These are phyloP conservation scores for Paecilomyces niveus DNA, from an alignment of 2,329 filamentous ascomycete species.

Conservation along the genomic window DNA sequence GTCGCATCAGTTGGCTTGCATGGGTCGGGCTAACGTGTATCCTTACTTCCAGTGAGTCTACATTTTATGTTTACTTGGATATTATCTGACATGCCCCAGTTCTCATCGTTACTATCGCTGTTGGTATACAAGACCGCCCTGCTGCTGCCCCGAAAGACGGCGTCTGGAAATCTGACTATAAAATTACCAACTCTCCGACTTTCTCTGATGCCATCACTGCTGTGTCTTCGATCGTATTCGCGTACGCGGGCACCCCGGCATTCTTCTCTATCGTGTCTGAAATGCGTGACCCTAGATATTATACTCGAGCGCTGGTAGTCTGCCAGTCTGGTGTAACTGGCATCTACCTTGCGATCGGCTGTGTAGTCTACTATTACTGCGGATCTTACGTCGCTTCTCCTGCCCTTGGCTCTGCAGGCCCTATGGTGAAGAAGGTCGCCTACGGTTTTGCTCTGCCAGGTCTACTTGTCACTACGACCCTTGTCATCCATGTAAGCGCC, in stretches of 20 bases:
- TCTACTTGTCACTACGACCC: constrained; percentile 19
- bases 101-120: background rate
- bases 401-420: constrained; percentile 41
- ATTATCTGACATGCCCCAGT: background rate
- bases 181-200: background rate
- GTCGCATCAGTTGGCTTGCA: constrained; percentile 25
- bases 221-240: constrained; percentile 22
- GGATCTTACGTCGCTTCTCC: constrained; percentile 42
- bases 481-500: constrained; percentile 16
- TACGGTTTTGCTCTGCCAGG: constrained; percentile 36
- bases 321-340: constrained; percentile 27
- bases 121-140: background rate
- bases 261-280: constrained; percentile 34
- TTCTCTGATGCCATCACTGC: constrained; percentile 17
- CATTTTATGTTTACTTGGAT: background rate
- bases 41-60: background rate
- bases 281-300: constrained; percentile 30
- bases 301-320: constrained; percentile 23
- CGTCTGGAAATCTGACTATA: background rate
- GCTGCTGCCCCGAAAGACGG: background rate
- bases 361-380: constrained; percentile 42
- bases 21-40: constrained; percentile 15
- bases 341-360: constrained; percentile 30
- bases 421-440: constrained; percentile 36
- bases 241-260: constrained; percentile 19